These are phyloP conservation scores for Sporothrix protearum DNA, from an alignment of 2,329 filamentous ascomycete species.

Conservation along the genomic window DNA sequence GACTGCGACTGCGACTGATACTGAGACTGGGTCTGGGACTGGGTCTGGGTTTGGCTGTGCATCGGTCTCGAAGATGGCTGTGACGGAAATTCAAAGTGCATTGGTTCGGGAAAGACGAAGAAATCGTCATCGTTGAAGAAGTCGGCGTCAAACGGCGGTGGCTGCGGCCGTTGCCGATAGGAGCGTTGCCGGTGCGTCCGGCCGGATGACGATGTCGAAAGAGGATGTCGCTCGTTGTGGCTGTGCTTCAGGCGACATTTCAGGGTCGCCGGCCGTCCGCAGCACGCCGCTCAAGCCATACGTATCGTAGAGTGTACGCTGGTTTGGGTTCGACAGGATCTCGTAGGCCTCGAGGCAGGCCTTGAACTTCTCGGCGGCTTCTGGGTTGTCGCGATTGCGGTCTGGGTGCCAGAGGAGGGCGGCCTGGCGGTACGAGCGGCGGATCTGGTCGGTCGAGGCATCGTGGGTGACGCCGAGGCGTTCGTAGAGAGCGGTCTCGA, in stretches of 20 bases:
- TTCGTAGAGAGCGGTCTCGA: slow-evolving; percentile 67
- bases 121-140: neutral
- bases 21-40: neutral
- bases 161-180: slow-evolving; percentile 38
- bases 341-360: slow-evolving; percentile 97
- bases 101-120: neutral
- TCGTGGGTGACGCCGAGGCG: slow-evolving; percentile 71
- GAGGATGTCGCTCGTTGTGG: neutral
- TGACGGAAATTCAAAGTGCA: neutral
- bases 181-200: slow-evolving; percentile 58
- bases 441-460: slow-evolving; percentile 87
- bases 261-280: slow-evolving; percentile 37
- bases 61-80: neutral
- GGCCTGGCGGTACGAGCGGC: slow-evolving; percentile 82
- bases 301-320: slow-evolving; percentile 91
- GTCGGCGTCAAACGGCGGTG: neutral
- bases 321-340: slow-evolving; percentile 93
- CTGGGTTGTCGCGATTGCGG: slow-evolving; percentile 90
- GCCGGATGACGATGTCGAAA: neutral
- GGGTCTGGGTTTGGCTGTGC: neutral
- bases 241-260: neutral
- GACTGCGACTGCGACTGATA: neutral
- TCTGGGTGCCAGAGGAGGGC: slow-evolving; percentile 93
- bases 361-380: slow-evolving; percentile 90
- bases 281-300: slow-evolving; percentile 89